Conservation (phyloP, 2,329 filamentous ascomycete species). For the Exophiala sp. region DNA sequence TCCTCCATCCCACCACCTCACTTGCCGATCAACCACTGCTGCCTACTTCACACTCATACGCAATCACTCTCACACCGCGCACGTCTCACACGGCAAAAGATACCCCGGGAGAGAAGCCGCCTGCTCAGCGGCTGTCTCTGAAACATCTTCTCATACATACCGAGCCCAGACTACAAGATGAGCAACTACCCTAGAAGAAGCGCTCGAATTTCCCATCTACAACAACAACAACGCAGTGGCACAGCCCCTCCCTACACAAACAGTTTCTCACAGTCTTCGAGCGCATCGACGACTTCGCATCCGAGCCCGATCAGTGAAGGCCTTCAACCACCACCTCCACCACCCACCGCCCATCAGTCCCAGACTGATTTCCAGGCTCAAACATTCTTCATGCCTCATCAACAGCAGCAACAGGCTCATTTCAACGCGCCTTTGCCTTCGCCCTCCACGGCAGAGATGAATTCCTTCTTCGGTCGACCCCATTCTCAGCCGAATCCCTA, state of each 20-base stretch:
- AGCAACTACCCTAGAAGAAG: slow-evolving; percentile 26
- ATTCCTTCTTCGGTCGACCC: slow-evolving; percentile 24
- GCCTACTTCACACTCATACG: background rate
- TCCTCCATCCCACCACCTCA: background rate
- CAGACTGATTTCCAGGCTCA: slow-evolving; percentile 22
- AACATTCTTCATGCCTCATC: slow-evolving; percentile 22
- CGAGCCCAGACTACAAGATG: slow-evolving; percentile 15
- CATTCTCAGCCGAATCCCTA: slow-evolving; percentile 23
- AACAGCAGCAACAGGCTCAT: slow-evolving; percentile 19
- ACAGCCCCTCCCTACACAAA: slow-evolving; percentile 15
- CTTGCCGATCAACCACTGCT: background rate
- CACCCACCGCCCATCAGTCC: slow-evolving; percentile 17
- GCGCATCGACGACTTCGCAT: slow-evolving; percentile 27
- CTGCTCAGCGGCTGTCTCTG: slow-evolving; percentile 19
- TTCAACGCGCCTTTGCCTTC: slow-evolving; percentile 27
- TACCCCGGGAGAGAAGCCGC: slow-evolving; percentile 17
- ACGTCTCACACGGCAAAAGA: slow-evolving; percentile 3
- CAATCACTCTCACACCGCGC: slow-evolving; percentile 3
- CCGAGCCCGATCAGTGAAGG: slow-evolving; percentile 27
- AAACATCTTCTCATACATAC: slow-evolving; percentile 5
- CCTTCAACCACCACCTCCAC: slow-evolving; percentile 20
- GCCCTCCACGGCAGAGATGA: slow-evolving; percentile 25
- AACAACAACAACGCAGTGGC: slow-evolving; percentile 17
- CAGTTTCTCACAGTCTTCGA: slow-evolving; percentile 26
- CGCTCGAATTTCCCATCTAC: slow-evolving; percentile 24